Conservation (phyloP, 371 early-diverging fungal species). For the Umbelopsis sp. region DNA sequence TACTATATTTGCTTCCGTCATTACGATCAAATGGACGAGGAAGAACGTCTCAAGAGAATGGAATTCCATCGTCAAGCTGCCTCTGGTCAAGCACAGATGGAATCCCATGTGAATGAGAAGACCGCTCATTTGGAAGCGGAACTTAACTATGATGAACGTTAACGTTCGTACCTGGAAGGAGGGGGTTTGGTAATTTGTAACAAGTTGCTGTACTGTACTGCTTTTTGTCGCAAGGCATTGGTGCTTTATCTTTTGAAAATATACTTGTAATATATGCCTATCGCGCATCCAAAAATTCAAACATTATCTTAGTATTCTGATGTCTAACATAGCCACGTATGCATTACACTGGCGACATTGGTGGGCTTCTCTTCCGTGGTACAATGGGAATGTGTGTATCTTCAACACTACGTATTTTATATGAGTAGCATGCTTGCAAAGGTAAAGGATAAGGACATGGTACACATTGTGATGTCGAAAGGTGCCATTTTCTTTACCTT, state of each 20-base stretch:
- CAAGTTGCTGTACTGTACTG: neutral
- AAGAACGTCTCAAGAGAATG: constrained; percentile 13
- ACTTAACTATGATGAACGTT: constrained; percentile 5
- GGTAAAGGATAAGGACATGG: neutral
- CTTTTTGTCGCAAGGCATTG: neutral
- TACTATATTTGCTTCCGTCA: constrained; percentile 38
- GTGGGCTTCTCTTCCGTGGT: neutral
- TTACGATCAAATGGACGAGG: constrained; percentile 39
- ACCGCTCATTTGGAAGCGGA: constrained; percentile 10
- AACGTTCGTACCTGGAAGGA: neutral
- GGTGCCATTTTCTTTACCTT: constrained; percentile 27
- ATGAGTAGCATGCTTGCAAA: constrained; percentile 38
- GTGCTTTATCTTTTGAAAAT: neutral
- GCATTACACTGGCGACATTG: neutral
- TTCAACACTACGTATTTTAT: constrained; percentile 32
- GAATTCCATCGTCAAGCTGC: neutral
- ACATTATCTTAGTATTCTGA: too few relatives aligned
- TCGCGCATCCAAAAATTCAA: too few relatives aligned
- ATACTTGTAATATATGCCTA: too few relatives aligned
- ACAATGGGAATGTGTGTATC: neutral
- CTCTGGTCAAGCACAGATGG: neutral
- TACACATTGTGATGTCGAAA: neutral
- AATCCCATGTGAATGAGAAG: neutral
- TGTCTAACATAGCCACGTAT: too few relatives aligned
- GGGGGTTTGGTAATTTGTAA: neutral